These are phyloP conservation scores for Lobosporangium transversale DNA, from an alignment of 192 early-diverging fungal genomes.

Conservation along the genomic window DNA sequence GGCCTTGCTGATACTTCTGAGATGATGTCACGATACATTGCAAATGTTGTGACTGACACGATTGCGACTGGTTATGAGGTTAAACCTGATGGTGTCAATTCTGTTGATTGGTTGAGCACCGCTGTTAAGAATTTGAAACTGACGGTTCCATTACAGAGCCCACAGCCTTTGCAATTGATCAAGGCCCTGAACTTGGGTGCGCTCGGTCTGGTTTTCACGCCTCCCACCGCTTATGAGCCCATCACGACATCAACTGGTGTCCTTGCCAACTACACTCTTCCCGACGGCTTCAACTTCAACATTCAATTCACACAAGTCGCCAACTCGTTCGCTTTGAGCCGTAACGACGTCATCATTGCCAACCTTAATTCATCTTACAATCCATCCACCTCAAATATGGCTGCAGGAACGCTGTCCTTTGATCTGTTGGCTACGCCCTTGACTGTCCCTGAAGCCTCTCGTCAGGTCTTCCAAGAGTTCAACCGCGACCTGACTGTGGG, in stretches of 20 bases:
- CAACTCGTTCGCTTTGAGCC: slow-evolving; percentile 37
- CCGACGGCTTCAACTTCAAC: slow-evolving; percentile 62
- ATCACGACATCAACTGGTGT: slow-evolving; percentile 45
- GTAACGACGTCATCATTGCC: slow-evolving; percentile 42
- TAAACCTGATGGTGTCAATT: slow-evolving; percentile 54
- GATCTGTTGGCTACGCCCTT: slow-evolving; percentile 43
- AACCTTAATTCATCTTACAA: slow-evolving; percentile 42
- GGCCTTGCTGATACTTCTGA: slow-evolving; percentile 51
- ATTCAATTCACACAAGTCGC: slow-evolving; percentile 44
- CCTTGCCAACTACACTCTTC: slow-evolving; percentile 54
- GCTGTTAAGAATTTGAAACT: slow-evolving; percentile 51
- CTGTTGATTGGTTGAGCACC: slow-evolving; percentile 50
- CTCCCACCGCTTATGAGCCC: slow-evolving; percentile 53
- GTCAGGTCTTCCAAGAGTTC: slow-evolving; percentile 54
- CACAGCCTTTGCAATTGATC: slow-evolving; percentile 54
- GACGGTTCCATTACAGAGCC: slow-evolving; percentile 50
- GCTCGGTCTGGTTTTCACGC: slow-evolving; percentile 53
- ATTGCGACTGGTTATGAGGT: slow-evolving; percentile 56
- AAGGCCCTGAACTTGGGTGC: slow-evolving; percentile 58
- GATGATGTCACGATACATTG: slow-evolving; percentile 61
- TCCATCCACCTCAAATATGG: slow-evolving; percentile 45
- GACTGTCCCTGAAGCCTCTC: slow-evolving; percentile 35
- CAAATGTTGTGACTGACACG: slow-evolving; percentile 45
- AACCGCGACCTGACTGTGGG: slow-evolving; percentile 52
- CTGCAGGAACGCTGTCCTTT: slow-evolving; percentile 51